These are phyloP conservation scores for Malus hybrid DNA, from an alignment of 331 rosid species.

Conservation along the genomic window DNA sequence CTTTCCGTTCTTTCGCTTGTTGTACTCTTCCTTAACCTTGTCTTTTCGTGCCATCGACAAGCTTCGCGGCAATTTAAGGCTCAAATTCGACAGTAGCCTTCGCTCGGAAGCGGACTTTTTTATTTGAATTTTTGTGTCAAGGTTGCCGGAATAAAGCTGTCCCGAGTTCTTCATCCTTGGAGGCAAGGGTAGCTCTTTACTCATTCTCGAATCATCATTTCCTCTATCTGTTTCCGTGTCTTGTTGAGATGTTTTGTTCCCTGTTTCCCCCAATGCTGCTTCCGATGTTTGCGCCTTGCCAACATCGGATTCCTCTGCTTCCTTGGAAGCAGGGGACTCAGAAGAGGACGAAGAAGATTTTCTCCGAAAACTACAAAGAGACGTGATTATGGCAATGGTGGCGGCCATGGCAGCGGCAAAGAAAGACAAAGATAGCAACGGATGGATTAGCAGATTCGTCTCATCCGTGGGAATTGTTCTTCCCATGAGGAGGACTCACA, in stretches of 20 bases:
- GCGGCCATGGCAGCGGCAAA: slow-evolving; percentile 42
- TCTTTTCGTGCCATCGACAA: slow-evolving; percentile 39
- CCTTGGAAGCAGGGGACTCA: not conserved
- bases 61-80: slow-evolving; percentile 51
- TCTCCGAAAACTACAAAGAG: slow-evolving; percentile 39
- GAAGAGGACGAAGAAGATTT: not conserved
- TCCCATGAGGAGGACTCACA: slow-evolving; percentile 42
- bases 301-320: not conserved
- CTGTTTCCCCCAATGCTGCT: not conserved
- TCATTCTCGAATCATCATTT: not conserved
- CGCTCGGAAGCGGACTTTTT: slow-evolving; percentile 46
- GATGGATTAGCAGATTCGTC: slow-evolving; percentile 22
- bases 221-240: not conserved
- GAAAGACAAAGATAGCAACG: slow-evolving; percentile 32
- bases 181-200: slow-evolving; percentile 53
- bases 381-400: slow-evolving; percentile 42
- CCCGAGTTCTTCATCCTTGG: slow-evolving; percentile 33
- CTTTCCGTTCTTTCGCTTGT: slow-evolving; percentile 15
- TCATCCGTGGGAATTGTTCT: slow-evolving; percentile 47
- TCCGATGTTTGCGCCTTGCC: not conserved
- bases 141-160: not conserved
- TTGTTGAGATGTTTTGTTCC: not conserved
- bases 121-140: not conserved
- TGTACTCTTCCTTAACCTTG: slow-evolving; percentile 16
- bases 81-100: slow-evolving; percentile 19